Conservation (phyloP, 73 alveolate species). For the Paramecium tetraurelia region DNA sequence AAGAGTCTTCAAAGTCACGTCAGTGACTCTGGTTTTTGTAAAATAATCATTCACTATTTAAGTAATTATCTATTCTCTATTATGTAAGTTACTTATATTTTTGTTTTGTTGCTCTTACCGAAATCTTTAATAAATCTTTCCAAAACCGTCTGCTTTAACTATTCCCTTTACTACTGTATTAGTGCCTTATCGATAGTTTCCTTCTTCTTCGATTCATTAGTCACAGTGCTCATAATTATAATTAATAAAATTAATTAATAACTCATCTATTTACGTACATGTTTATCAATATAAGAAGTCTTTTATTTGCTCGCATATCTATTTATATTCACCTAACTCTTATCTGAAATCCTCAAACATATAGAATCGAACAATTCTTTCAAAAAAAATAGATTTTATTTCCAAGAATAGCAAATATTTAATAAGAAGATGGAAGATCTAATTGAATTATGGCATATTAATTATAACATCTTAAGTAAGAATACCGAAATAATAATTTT, state of each 20-base stretch:
- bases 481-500: no score
- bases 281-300: not conserved
- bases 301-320: not conserved
- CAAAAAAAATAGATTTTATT: no score
- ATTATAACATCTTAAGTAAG: no score
- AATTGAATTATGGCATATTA: no score
- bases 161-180: slow-evolving; percentile 51
- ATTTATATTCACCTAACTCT: not conserved
- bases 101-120: slow-evolving; percentile 47
- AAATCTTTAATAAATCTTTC: slow-evolving; percentile 52
- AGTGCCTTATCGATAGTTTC: slow-evolving; percentile 43
- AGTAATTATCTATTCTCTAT: slow-evolving; percentile 15
- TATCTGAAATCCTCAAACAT: not conserved
- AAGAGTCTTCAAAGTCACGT: slow-evolving; percentile 42
- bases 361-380: not conserved
- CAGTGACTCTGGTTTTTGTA: slow-evolving; percentile 35
- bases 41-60: slow-evolving; percentile 32
- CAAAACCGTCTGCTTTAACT: slow-evolving; percentile 51
- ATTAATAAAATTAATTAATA: not conserved
- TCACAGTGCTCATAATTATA: not conserved
- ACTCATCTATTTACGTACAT: not conserved
- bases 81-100: slow-evolving; percentile 10
- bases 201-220: not conserved
- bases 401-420: no score
- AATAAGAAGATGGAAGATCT: no score